Conservation (phyloP, 2,329 filamentous ascomycete genomes). For the Dothistroma pini region DNA sequence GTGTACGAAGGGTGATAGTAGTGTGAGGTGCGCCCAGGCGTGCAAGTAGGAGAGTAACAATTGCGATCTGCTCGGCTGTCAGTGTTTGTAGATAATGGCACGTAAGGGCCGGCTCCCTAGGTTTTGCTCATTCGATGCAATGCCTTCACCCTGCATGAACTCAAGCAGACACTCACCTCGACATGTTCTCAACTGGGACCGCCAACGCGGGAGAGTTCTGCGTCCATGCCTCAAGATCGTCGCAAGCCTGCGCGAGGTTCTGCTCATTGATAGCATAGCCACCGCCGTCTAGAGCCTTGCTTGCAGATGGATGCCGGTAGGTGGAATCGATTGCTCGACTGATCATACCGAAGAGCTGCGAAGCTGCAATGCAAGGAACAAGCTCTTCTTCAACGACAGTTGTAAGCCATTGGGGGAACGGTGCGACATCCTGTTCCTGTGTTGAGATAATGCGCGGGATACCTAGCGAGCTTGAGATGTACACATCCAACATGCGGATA, state of each 20-base stretch:
- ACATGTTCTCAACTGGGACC: slow-evolving; percentile 15
- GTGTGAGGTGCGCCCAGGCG: slow-evolving; percentile 16
- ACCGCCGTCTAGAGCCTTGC: slow-evolving; percentile 2
- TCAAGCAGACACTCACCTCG: slow-evolving; percentile 8
- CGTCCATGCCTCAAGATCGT: slow-evolving; percentile 15
- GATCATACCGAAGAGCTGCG: slow-evolving; percentile 16
- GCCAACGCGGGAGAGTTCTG: slow-evolving; percentile 10
- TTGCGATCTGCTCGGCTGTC: slow-evolving; percentile 13
- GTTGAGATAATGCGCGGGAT: slow-evolving; percentile 8
- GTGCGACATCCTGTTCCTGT: slow-evolving; percentile 1
- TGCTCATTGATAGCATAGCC: slow-evolving; percentile 5
- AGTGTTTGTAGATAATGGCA: background rate
- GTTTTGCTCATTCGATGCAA: background rate
- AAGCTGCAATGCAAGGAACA: slow-evolving; percentile 12
- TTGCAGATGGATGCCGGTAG: slow-evolving; percentile 2
- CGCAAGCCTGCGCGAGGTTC: slow-evolving; percentile 7
- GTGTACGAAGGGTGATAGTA: slow-evolving; percentile 21
- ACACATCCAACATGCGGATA: slow-evolving; percentile 14
- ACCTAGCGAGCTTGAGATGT: slow-evolving; percentile 14
- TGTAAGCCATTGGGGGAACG: slow-evolving; percentile 10
- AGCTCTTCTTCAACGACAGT: slow-evolving; percentile 11
- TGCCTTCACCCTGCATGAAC: background rate
- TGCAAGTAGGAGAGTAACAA: slow-evolving; percentile 16
- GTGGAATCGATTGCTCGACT: slow-evolving; percentile 6
- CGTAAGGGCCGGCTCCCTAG: background rate